A percentile compares a stretch with the other conserved stretches of the same genome.
Conservation (phyloP, 306 rosid genomes). For the Alnus rubra region DNA sequence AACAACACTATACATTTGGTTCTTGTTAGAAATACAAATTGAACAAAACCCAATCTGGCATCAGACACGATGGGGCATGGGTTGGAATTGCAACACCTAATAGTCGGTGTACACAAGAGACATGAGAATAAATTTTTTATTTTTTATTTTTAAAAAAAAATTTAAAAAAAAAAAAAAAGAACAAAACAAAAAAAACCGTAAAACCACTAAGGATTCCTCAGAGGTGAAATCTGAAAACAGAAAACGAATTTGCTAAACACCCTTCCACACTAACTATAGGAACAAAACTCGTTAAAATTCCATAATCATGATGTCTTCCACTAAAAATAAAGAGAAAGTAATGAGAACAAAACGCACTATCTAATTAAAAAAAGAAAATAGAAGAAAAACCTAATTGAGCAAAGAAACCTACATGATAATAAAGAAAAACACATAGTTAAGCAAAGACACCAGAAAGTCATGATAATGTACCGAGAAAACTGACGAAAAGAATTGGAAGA, state of each 20-base stretch:
- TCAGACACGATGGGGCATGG: background rate
- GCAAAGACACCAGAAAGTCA: constrained; percentile 19
- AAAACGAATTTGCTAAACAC: constrained; percentile 4
- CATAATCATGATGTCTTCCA: constrained; percentile 43
- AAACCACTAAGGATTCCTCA: constrained; percentile 7
- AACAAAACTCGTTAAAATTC: constrained; percentile 16
- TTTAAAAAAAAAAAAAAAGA: background rate
- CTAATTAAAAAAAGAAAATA: constrained; percentile 14
- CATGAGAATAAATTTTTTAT: background rate
- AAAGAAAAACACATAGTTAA: background rate
- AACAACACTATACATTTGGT: background rate
- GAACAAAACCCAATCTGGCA: background rate
- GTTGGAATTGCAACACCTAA: constrained; percentile 20
- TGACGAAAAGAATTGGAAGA: constrained; percentile 10
- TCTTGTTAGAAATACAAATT: constrained; percentile 1
- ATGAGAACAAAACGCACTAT: constrained; percentile 19
- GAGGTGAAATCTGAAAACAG: constrained; percentile 17
- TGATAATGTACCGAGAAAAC: constrained; percentile 19
- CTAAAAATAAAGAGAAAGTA: constrained; percentile 36
- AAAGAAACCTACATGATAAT: constrained; percentile 18
- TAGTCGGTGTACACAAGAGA: background rate
- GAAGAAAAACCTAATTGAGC: background rate
- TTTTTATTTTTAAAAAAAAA: background rate
- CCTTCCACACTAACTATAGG: constrained; percentile 25
- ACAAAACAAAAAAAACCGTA: no score